These are phyloP conservation scores for Rhizopogon hawkerae DNA, from an alignment of 1,284 basidiomycete genomes.

Conservation along the genomic window DNA sequence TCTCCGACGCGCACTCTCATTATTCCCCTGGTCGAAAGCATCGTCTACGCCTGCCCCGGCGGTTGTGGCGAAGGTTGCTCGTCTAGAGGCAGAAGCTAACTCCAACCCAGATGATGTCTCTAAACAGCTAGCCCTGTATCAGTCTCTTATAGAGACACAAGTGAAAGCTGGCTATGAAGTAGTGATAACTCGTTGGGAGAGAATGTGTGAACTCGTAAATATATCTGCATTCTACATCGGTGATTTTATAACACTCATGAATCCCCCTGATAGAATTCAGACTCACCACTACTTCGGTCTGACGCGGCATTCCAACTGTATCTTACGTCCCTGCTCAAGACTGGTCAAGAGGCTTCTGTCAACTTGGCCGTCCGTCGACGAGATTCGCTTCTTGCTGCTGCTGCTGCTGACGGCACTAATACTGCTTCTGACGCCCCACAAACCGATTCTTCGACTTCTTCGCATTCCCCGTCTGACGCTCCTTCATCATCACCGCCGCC, in stretches of 20 bases:
- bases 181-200: conserved; percentile 70
- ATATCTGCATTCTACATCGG: background rate
- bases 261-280: conserved; percentile 40
- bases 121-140: conserved; percentile 64
- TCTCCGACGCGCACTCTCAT: conserved; percentile 30
- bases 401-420: conserved; percentile 14
- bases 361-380: conserved; percentile 56
- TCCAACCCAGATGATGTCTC: conserved; percentile 55
- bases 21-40: conserved; percentile 44
- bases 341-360: conserved; percentile 50
- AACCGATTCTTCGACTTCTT: conserved; percentile 4
- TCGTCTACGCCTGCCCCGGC: conserved; percentile 49
- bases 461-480: conserved; percentile 10
- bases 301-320: conserved; percentile 67
- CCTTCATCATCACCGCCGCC: conserved; percentile 12
- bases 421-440: conserved; percentile 16
- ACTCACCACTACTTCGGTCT: conserved; percentile 59
- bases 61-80: conserved; percentile 57
- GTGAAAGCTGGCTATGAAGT: conserved; percentile 61
- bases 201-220: conserved; percentile 72
- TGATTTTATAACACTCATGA: background rate
- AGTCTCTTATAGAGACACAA: conserved; percentile 54
- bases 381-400: conserved; percentile 49
- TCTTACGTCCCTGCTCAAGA: conserved; percentile 55
- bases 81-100: conserved; percentile 68